phyloP scores from a whole-genome alignment of 75 land plant species.

The Pinus taeda region DNA sequence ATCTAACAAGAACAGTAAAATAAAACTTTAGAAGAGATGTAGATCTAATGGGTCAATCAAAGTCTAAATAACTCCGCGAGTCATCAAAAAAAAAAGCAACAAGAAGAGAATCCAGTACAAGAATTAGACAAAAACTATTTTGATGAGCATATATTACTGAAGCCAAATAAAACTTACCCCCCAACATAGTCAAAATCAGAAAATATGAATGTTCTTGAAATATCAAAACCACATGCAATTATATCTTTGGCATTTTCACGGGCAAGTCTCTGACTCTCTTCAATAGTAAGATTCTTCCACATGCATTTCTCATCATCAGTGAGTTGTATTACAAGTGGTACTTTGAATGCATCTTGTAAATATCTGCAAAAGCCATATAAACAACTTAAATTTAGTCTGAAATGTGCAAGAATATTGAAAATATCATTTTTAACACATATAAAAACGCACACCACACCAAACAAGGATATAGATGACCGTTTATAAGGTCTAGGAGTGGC shows the following conservation, averaged over 20 bases:
- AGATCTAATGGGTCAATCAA: neutral
- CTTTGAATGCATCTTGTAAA: conserved; percentile 96
- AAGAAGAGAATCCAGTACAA: neutral
- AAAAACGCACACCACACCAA: no score
- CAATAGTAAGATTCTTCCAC: conserved; percentile 94
- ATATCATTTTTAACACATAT: no score
- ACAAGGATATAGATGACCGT: no score
- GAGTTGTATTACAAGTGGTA: conserved; percentile 96
- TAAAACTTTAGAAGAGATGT: neutral
- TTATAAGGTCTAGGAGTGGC: no score
- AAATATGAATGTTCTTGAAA: conserved; percentile 86
- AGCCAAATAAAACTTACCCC: conserved; percentile 52
- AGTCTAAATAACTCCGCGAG: neutral
- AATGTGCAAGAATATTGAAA: no score
- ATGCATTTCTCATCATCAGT: conserved; percentile 99
- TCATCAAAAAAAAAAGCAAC: neutral
- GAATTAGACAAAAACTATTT: neutral
- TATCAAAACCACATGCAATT: conserved; percentile 98
- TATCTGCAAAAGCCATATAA: conserved; percentile 45
- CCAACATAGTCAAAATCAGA: conserved; percentile 95
- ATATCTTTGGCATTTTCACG: conserved; percentile 99
- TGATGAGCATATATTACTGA: neutral
- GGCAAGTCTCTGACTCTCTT: conserved; percentile 79
- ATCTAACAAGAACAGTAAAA: no score
- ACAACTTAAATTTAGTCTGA: no score